Evolutionary conservation across 345 rosid genomes (phyloP), one percentile per base, ranked within the genome.

Genomic region (Nephelium lappaceum): DNA sequence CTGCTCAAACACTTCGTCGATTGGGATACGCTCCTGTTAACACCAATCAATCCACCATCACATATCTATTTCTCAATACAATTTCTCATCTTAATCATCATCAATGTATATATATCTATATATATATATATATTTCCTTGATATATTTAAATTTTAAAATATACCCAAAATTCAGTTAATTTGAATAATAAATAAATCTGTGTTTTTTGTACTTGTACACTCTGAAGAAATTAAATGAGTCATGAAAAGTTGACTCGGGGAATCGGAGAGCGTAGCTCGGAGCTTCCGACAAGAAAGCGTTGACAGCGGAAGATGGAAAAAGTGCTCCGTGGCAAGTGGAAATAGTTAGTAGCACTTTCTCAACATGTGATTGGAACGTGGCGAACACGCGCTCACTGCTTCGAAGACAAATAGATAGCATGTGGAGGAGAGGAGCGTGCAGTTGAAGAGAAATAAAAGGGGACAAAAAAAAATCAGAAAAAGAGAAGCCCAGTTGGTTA

Each of bases 1-100:
- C 81, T 87, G 95, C 84, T 89, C 91, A 81, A 94, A 94, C 77
- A 94, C 98, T 86, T 94, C 98, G 51, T 93, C 98, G 5, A 94
- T 81, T 3, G 95, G 98, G 66, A 94, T 89, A 31, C 87, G 83
- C 83, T 91, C 98, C 98, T 95, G 88, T 67, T 69, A 43, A 77
- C 4, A 45, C 4, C 6, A 60, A n/a, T 5, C 64, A 74, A 63
- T 15, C 2, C 38, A 19, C 36, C 6, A 24, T 55, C 18, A 42
- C 24, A 11, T 31, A 31, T 31, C 3, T 2, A 31, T 31, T 31
- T 31, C 36, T 31, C 36, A 31, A 31, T 45, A 8, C 51, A 45
- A 45, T 45, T 45, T 11, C 51, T 45, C 51, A 8, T 45, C 12
- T 45, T 31, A 31, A 31, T 31, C 36, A 31, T 31, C 36, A 2